Base-by-base conservation (phyloP, 208 protist genomes). In the Acanthamoeba lenticulata region DNA sequence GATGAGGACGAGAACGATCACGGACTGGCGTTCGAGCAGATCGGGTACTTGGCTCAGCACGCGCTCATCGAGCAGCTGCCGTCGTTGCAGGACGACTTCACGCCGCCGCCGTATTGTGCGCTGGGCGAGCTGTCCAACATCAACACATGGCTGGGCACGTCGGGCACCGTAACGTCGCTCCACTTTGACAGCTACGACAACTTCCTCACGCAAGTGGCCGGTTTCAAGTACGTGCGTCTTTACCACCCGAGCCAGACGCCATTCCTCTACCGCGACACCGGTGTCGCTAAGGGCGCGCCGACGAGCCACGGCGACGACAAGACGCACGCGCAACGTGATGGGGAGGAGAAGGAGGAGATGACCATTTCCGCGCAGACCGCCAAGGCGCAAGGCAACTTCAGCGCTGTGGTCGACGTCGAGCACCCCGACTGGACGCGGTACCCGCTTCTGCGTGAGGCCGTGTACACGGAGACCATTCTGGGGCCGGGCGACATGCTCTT, bases 101-200 rank as follows among this genome's bases (percentile, higher is more conserved):
- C 47, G 40, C 44, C 42, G 11, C 86, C 94, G 42, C 47, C 29
- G 24, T 93, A 91, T 49, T 74, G 83, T 49, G 44, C 38, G 49
- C 44, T 47, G 32, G 85, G 42, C 24, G 32, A 45, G 57, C 86
- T 92, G 47, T 42, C 86, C 34, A 91, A 67, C 81, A 92, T 92
- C n/a, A 94, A 95, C 92, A 55, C 72, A 9, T 95, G 94, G 94
- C 90, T 95, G 45, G 94, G 94, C 11, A 95, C 94, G 9, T 42
- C 57, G 15, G 52, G 93, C 62, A 95, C 94, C 1, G 62, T 95
- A 0, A 95, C 94, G 32, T 88, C 90, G 45, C 55, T 95, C 32
- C 94, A 95, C 55, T 94, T 62, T n/a, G 94, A 95, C 38, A 88
- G 55, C 34, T 95, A 95, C 74, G 94, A 95, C 44, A 95, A 95